Conservation (phyloP, 129 eudicot genomes). For the Flaveria trinervia region DNA sequence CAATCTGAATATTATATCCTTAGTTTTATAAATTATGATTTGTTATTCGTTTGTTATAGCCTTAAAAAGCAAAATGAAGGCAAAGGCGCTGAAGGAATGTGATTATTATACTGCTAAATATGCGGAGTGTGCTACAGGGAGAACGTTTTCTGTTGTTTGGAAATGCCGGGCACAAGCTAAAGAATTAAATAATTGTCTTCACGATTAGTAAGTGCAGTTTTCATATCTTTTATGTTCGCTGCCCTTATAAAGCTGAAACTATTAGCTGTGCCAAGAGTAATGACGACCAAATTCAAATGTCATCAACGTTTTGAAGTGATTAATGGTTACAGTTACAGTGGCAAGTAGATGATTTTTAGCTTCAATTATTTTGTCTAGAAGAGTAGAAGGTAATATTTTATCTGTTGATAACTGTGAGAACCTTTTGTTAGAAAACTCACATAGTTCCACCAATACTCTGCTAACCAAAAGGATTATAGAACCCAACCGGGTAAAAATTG, state of each 20-base stretch:
- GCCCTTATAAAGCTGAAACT: neutral
- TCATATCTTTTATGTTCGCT: neutral
- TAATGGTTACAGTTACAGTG: slow-evolving; percentile 6
- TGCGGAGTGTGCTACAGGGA: slow-evolving; percentile 93
- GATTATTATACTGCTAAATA: slow-evolving; percentile 64
- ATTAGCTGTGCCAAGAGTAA: neutral
- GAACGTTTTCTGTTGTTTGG: slow-evolving; percentile 89
- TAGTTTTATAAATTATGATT: neutral
- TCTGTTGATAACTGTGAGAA: neutral
- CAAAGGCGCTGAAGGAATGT: slow-evolving; percentile 88
- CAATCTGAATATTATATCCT: neutral
- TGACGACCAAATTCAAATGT: neutral
- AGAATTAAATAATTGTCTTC: slow-evolving; percentile 84
- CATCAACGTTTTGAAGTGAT: neutral
- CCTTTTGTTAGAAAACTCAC: neutral
- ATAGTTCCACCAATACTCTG: neutral
- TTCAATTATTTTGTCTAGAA: neutral
- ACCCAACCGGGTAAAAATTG: neutral
- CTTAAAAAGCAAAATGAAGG: slow-evolving; percentile 97
- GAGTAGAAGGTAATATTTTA: neutral
- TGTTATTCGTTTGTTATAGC: slow-evolving; percentile 48
- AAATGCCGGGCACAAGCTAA: slow-evolving; percentile 87
- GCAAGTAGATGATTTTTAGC: neutral
- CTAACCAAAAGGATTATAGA: neutral
- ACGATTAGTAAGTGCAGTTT: slow-evolving; percentile 74